A percentile compares a stretch with the other conserved stretches of the same genome.
phyloP scores from a whole-genome alignment of 2,329 filamentous ascomycete genomes.

The Ascochyta koolunga region DNA sequence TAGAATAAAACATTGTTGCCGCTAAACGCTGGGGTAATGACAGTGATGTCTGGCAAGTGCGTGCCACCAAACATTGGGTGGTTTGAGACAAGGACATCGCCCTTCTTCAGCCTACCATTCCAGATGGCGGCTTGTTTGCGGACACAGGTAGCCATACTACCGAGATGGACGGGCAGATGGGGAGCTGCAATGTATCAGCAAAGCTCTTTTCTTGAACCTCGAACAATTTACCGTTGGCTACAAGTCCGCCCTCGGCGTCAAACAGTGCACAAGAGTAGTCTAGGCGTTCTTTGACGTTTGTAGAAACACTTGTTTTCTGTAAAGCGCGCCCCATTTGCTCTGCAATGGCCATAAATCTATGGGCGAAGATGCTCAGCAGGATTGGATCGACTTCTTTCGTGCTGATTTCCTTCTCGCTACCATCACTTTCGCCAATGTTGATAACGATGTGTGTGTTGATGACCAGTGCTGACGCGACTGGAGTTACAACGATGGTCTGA shows the following conservation, averaged over 20 bases:
- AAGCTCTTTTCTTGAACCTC: neutral
- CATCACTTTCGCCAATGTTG: slow-evolving; percentile 70
- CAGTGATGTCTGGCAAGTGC: slow-evolving; percentile 82
- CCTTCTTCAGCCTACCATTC: slow-evolving; percentile 76
- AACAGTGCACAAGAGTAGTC: slow-evolving; percentile 86
- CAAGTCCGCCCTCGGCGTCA: slow-evolving; percentile 74
- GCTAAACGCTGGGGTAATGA: slow-evolving; percentile 79
- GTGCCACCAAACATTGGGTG: slow-evolving; percentile 86
- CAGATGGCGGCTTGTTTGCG: slow-evolving; percentile 79
- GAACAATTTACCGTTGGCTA: slow-evolving; percentile 66
- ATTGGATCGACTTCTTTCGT: slow-evolving; percentile 73
- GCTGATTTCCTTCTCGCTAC: slow-evolving; percentile 55
- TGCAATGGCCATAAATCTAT: slow-evolving; percentile 84
- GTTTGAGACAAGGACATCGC: slow-evolving; percentile 83
- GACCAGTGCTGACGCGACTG: slow-evolving; percentile 75
- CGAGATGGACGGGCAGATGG: slow-evolving; percentile 80
- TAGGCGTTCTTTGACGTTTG: slow-evolving; percentile 80
- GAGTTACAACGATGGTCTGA: slow-evolving; percentile 90
- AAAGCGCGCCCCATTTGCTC: slow-evolving; percentile 82
- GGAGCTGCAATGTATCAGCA: slow-evolving; percentile 58
- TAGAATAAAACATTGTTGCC: slow-evolving; percentile 80
- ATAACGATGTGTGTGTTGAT: slow-evolving; percentile 89
- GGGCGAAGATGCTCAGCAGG: slow-evolving; percentile 77
- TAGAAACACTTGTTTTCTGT: slow-evolving; percentile 80
- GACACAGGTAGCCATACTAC: slow-evolving; percentile 85